Evolutionary conservation across 768 basidiomycete genomes (phyloP).

Genomic region (Boletus rufocinnamomeus): DNA sequence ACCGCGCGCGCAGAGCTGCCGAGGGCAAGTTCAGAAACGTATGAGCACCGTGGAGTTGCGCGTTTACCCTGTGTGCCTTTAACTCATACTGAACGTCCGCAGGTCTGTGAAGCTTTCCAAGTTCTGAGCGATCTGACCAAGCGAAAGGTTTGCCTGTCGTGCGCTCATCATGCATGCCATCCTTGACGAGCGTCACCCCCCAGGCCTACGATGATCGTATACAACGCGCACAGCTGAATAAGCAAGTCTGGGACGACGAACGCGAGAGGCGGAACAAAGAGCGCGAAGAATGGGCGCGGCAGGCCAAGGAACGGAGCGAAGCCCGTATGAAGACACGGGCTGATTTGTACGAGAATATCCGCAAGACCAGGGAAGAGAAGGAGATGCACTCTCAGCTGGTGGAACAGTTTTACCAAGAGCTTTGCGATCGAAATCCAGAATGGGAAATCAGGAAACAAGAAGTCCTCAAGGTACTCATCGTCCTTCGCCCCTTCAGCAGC

Average conservation of each 20-base stretch:
- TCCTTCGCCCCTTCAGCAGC: not conserved
- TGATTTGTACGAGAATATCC: conserved; percentile 39
- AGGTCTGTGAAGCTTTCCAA: conserved; percentile 68
- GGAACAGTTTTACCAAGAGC: conserved; percentile 54
- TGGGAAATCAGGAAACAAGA: conserved; percentile 58
- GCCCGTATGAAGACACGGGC: conserved; percentile 49
- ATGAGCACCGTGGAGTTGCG: conserved; percentile 30
- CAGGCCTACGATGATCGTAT: conserved; percentile 53
- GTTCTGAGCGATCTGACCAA: conserved; percentile 55
- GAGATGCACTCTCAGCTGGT: conserved; percentile 45
- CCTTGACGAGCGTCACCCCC: not conserved
- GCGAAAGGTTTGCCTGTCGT: conserved; percentile 48
- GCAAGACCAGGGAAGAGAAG: conserved; percentile 44
- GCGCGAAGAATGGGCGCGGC: conserved; percentile 55
- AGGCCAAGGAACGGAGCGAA: conserved; percentile 49
- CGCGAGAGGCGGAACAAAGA: conserved; percentile 47
- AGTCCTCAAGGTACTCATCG: conserved; percentile 48
- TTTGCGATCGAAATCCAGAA: conserved; percentile 59
- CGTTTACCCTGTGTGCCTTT: conserved; percentile 12
- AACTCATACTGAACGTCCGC: conserved; percentile 25
- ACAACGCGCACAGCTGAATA: conserved; percentile 29
- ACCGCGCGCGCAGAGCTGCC: conserved; percentile 52
- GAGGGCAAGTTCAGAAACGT: conserved; percentile 65
- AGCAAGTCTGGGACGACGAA: conserved; percentile 37
- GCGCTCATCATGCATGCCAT: not conserved